These are phyloP conservation scores for Dryas drummondii DNA, from an alignment of 306 rosid species.

Conservation along the genomic window DNA sequence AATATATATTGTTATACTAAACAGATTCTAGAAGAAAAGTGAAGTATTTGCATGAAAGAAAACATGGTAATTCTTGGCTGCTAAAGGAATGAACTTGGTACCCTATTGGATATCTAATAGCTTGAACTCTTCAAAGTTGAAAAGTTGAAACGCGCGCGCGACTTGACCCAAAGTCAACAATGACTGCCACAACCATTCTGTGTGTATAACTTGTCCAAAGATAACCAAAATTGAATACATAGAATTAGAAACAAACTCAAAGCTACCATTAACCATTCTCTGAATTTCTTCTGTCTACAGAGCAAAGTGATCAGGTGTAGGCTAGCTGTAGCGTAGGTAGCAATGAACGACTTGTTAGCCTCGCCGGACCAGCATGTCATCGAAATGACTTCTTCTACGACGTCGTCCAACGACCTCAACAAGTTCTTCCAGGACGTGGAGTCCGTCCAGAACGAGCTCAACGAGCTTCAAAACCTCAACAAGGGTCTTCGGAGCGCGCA, in stretches of 20 bases:
- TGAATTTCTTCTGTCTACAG: neutral
- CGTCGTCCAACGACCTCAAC: conserved; percentile 47
- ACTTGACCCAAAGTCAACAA: conserved; percentile 10
- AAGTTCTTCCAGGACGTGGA: conserved; percentile 82
- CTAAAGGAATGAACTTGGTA: neutral
- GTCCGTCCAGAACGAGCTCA: conserved; percentile 68
- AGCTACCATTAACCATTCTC: neutral
- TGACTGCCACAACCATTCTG: conserved; percentile 10
- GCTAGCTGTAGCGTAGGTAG: neutral
- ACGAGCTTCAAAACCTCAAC: conserved; percentile 56
- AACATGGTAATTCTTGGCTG: neutral
- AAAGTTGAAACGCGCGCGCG: neutral
- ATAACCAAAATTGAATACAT: neutral
- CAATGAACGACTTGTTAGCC: conserved; percentile 71
- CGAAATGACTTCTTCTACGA: conserved; percentile 48
- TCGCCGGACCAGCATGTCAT: conserved; percentile 72
- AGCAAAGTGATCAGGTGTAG: neutral
- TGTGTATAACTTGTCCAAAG: conserved; percentile 6
- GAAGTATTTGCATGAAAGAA: neutral
- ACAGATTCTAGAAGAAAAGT: neutral
- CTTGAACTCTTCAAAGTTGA: conserved; percentile 1
- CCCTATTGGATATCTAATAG: neutral
- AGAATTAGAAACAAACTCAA: neutral
- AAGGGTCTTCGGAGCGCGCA: conserved; percentile 44
- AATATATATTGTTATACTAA: no score